These are phyloP conservation scores for Solanum pennellii DNA, from an alignment of 257 asterid genomes.

Conservation along the genomic window DNA sequence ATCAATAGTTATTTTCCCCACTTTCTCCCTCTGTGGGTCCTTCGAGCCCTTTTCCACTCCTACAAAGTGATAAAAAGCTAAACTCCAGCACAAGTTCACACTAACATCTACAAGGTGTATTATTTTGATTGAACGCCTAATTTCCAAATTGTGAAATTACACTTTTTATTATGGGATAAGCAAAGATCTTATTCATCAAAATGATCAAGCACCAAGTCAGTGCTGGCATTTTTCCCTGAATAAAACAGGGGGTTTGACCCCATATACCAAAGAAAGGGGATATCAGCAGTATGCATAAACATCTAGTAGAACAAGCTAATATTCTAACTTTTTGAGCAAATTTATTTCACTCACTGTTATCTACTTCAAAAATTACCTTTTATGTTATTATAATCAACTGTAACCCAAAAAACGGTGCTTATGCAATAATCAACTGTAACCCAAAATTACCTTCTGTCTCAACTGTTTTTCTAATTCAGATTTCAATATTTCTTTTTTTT, in stretches of 20 bases:
- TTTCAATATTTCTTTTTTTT: background rate
- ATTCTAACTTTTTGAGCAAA: background rate
- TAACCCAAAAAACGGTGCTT: background rate
- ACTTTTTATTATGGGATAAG: background rate
- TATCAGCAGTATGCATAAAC: background rate
- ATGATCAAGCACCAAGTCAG: background rate
- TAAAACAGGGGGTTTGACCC: background rate
- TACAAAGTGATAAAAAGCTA: constrained; percentile 3
- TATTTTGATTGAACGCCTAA: background rate
- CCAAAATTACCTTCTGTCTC: no score
- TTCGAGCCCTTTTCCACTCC: constrained; percentile 94
- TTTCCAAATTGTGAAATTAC: background rate
- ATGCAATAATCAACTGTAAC: background rate
- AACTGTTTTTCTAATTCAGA: background rate
- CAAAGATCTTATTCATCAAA: background rate
- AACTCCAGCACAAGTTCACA: background rate
- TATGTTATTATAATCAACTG: background rate
- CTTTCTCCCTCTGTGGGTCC: constrained; percentile 69
- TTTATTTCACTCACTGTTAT: background rate
- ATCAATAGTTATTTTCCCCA: constrained; percentile 71
- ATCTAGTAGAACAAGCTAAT: background rate
- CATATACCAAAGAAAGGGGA: background rate
- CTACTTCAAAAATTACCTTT: background rate
- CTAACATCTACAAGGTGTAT: background rate
- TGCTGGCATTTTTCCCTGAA: background rate